These are phyloP conservation scores for Boletus pseudopeckii DNA, from an alignment of 768 basidiomycete species.

Conservation along the genomic window DNA sequence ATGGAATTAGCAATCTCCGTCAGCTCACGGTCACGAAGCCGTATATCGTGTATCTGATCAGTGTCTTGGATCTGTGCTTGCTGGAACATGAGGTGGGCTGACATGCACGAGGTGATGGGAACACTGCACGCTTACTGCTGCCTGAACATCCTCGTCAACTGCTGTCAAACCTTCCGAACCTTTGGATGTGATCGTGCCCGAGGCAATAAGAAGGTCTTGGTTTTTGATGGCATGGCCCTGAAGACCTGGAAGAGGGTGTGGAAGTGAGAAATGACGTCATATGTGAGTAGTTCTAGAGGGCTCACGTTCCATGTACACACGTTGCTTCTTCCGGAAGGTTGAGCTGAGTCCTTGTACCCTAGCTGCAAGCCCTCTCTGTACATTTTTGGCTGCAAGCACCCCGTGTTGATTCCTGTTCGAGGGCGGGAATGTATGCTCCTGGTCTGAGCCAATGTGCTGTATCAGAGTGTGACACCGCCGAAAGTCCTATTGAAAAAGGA, in stretches of 20 bases:
- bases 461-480: slow-evolving; percentile 47
- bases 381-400: slow-evolving; percentile 79
- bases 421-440: slow-evolving; percentile 65
- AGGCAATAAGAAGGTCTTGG: slow-evolving; percentile 88
- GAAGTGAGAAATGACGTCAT: slow-evolving; percentile 15
- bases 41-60: slow-evolving; percentile 40
- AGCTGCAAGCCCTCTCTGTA: slow-evolving; percentile 93
- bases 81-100: slow-evolving; percentile 15
- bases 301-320: slow-evolving; percentile 97
- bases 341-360: slow-evolving; percentile 92
- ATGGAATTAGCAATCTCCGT: slow-evolving; percentile 91
- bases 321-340: slow-evolving; percentile 94
- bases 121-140: slow-evolving; percentile 56
- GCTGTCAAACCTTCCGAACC: slow-evolving; percentile 82
- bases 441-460: slow-evolving; percentile 63
- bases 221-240: slow-evolving; percentile 99
- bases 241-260: slow-evolving; percentile 53
- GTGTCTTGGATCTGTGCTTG: slow-evolving; percentile 37
- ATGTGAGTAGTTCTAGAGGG: slow-evolving; percentile 17
- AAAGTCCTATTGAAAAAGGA: slow-evolving; percentile 31
- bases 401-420: slow-evolving; percentile 46
- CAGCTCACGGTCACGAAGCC: slow-evolving; percentile 64
- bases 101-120: slow-evolving; percentile 12
- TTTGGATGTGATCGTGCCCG: slow-evolving; percentile 77
- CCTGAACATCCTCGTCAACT: slow-evolving; percentile 87